Evolutionary conservation across 2,329 filamentous ascomycete species (phyloP), one percentile per base, ranked within the genome.

Genomic region (Ceratocystis variospora): DNA sequence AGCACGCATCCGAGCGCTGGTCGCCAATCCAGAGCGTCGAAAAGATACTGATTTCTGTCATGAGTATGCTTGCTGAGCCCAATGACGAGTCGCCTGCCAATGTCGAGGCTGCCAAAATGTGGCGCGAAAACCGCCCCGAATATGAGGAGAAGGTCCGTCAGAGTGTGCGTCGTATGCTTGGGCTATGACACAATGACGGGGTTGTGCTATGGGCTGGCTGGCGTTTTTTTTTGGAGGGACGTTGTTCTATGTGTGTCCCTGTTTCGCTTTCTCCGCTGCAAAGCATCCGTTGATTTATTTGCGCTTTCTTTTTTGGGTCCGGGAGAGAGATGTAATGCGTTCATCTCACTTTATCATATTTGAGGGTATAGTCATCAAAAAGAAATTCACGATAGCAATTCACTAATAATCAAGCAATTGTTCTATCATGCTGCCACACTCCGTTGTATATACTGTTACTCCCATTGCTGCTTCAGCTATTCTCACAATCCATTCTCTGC

Each of bases 41-140:
- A 78, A 97, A 96, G 80, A 97, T 97, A 71, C 80, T 97, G 71
- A 91, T 97, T 67, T 91, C 87, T 61, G 93, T 97, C 68, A 97
- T 97, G 88, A 96, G 90, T 77, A 97, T 97, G 92, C 83, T 97
- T 59, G 92, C 92, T 0, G 92, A 96, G 77, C 92, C 93, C 68
- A 97, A 97, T 76, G 93, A 97, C 74, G 93, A 97, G 81, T 94
- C 88, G 70, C 93, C 93, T 0, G 93, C 93, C 67, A 97, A 97
- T 73, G 89, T 97, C 53, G 93, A 97, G 78, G 93, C 93, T 0
- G 93, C 92, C 67, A 90, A 94, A 79, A 90, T 96, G 88, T 97
- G 93, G 92, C 83, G 93, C 69, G 92, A 96, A 72, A 81, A 87
- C 69, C 83, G 91, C 70, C 73, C 78, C 22, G 89, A 95, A 74